A percentile compares a stretch with the other conserved stretches of the same genome.
Evolutionary conservation across 179 eudicot genomes (phyloP).

Genomic region (Dionaea muscipula): DNA sequence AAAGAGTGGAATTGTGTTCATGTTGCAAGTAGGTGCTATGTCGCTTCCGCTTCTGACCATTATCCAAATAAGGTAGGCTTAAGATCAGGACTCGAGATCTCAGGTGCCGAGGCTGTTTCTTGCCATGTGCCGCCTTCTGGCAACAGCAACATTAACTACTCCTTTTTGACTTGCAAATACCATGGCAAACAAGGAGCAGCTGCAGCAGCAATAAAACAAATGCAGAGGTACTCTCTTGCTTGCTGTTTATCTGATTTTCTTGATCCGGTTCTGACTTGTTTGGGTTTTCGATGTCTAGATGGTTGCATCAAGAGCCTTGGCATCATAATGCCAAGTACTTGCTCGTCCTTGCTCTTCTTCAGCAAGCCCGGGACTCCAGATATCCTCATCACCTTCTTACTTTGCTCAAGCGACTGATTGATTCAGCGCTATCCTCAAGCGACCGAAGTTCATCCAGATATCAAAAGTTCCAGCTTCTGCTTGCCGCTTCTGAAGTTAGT

Average conservation of each 20-base stretch:
- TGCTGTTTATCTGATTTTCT: neutral
- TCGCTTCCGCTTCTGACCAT: constrained; percentile 23
- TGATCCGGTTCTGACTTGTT: no score
- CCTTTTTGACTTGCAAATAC: constrained; percentile 48
- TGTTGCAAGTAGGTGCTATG: constrained; percentile 42
- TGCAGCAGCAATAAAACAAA: constrained; percentile 24
- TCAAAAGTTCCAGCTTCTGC: constrained; percentile 67
- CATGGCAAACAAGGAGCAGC: constrained; percentile 23
- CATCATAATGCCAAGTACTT: constrained; percentile 58
- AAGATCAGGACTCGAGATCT: constrained; percentile 50
- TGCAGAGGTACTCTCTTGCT: constrained; percentile 64
- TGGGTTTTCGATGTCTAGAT: constrained; percentile 31
- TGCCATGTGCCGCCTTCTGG: constrained; percentile 35
- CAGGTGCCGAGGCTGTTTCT: constrained; percentile 70
- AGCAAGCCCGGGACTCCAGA: constrained; percentile 59
- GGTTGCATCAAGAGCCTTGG: constrained; percentile 88
- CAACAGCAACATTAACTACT: constrained; percentile 16
- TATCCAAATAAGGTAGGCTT: constrained; percentile 39
- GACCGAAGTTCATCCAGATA: constrained; percentile 26
- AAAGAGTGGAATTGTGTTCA: constrained; percentile 44
- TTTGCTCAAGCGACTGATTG: constrained; percentile 49
- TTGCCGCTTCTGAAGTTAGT: constrained; percentile 70
- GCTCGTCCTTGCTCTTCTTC: constrained; percentile 54
- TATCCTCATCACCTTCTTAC: constrained; percentile 45
- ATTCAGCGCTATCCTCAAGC: constrained; percentile 33